Conservation (phyloP, 164 flowering plant genomes). For the Platanus orientalis region DNA sequence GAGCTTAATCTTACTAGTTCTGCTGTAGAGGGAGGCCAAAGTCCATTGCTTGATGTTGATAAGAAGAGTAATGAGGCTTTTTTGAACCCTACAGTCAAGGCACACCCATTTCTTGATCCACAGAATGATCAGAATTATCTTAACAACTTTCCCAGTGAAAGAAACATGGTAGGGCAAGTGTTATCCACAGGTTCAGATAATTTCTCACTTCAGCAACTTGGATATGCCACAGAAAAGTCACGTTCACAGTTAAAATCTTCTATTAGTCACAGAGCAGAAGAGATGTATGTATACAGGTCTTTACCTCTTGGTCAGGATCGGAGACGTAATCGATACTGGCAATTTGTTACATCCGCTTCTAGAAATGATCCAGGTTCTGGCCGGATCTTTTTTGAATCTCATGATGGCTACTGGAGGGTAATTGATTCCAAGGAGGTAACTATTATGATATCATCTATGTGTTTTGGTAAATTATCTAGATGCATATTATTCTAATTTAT, state of each 20-base stretch:
- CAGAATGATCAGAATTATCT: constrained; percentile 26
- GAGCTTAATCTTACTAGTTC: constrained; percentile 31
- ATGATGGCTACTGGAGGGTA: constrained; percentile 74
- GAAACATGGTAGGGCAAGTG: constrained; percentile 33
- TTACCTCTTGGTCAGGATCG: constrained; percentile 93
- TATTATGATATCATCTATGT: no score
- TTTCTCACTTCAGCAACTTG: constrained; percentile 40
- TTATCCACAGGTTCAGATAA: constrained; percentile 36
- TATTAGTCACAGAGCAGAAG: constrained; percentile 78
- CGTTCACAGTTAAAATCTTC: constrained; percentile 70
- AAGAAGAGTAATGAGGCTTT: constrained; percentile 37
- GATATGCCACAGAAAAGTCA: constrained; percentile 58
- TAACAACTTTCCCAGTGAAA: constrained; percentile 31
- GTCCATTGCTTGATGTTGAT: constrained; percentile 39
- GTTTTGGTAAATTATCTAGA: no score
- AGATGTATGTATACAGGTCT: constrained; percentile 77
- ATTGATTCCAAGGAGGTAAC: constrained; percentile 90
- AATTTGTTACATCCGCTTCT: constrained; percentile 66
- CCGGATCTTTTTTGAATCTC: constrained; percentile 74
- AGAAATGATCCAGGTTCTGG: constrained; percentile 80
- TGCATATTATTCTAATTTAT: no score
- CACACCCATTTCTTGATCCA: constrained; percentile 29
- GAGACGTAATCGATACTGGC: constrained; percentile 88
- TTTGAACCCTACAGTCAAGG: constrained; percentile 26
- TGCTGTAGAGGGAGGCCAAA: constrained; percentile 42